Conservation (phyloP, 805 yeast genomes). For the Lachancea fermentati region DNA sequence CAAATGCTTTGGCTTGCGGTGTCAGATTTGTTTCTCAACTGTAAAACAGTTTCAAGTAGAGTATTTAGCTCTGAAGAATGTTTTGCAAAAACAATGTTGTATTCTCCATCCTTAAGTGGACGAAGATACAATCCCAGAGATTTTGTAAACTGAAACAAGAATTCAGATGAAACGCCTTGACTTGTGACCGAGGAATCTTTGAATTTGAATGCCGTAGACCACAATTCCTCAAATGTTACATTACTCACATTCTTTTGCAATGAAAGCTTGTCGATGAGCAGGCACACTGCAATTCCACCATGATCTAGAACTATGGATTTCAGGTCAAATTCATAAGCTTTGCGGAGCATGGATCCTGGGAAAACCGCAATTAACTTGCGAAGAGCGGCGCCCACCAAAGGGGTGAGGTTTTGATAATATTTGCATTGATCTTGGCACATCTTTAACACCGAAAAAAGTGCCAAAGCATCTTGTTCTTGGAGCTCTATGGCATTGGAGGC, state of each 20-base stretch:
- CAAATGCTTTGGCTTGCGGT: conserved; percentile 23
- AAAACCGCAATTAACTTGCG: conserved; percentile 25
- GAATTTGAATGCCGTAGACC: conserved; percentile 23
- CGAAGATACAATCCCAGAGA: conserved; percentile 28
- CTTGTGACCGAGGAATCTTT: conserved; percentile 10
- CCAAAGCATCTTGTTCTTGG: conserved; percentile 9
- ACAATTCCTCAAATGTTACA: conserved; percentile 12
- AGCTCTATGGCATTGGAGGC: conserved; percentile 20
- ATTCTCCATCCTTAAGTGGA: conserved; percentile 8
- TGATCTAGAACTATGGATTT: conserved; percentile 14
- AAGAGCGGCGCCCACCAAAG: conserved; percentile 20
- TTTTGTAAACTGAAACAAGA: conserved; percentile 27
- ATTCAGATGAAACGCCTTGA: conserved; percentile 15
- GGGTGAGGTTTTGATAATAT: conserved; percentile 21
- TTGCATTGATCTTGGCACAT: conserved; percentile 24
- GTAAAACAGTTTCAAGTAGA: conserved; percentile 15
- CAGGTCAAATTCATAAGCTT: conserved; percentile 6
- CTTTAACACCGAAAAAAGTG: conserved; percentile 14
- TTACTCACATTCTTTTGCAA: conserved; percentile 9
- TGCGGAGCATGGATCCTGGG: conserved; percentile 20
- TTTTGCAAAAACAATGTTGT: conserved; percentile 12
- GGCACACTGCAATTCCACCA: conserved; percentile 21
- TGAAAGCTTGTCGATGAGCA: conserved; percentile 26
- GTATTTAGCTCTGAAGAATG: conserved; percentile 10
- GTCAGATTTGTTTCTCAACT: conserved; percentile 16